Conservation (phyloP, 352 stramenopile genomes). For the Pseudoperonospora humuli region DNA sequence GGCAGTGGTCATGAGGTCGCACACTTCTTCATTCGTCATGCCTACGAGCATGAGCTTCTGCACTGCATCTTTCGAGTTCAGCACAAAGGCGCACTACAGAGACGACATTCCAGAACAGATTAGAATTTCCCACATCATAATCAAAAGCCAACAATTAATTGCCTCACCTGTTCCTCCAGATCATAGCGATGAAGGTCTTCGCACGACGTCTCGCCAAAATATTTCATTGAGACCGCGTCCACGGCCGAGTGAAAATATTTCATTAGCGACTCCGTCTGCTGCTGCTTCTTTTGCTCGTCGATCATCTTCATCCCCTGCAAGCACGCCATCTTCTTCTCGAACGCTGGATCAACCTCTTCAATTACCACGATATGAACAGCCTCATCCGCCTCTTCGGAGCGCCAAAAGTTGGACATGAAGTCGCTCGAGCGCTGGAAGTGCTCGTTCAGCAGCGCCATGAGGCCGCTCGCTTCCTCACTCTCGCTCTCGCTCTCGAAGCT, state of each 20-base stretch:
- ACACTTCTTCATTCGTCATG: constrained; percentile 43
- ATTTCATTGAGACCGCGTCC: constrained; percentile 32
- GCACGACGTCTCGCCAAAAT: constrained; percentile 41
- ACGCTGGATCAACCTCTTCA: constrained; percentile 17
- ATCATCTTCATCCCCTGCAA: constrained; percentile 30
- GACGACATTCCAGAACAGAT: neutral
- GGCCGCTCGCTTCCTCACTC: constrained; percentile 4
- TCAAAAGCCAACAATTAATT: neutral
- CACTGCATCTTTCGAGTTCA: constrained; percentile 37
- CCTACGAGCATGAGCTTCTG: constrained; percentile 31
- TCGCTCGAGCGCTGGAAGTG: constrained; percentile 34
- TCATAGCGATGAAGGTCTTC: constrained; percentile 29
- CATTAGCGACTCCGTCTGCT: constrained; percentile 29
- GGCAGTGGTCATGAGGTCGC: constrained; percentile 25
- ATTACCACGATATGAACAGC: constrained; percentile 30
- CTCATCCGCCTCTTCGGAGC: constrained; percentile 5
- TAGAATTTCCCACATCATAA: constrained; percentile 2
- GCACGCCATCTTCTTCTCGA: constrained; percentile 32
- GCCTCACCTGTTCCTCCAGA: constrained; percentile 27
- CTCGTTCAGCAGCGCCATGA: constrained; percentile 28
- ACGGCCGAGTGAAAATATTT: constrained; percentile 34
- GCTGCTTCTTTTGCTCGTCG: constrained; percentile 34
- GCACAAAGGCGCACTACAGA: constrained; percentile 33
- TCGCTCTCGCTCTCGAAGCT: constrained; percentile 4
- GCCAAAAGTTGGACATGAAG: constrained; percentile 34